Base-by-base conservation (phyloP, 129 eudicot genomes). In the Chrysanthemum seticuspe region DNA sequence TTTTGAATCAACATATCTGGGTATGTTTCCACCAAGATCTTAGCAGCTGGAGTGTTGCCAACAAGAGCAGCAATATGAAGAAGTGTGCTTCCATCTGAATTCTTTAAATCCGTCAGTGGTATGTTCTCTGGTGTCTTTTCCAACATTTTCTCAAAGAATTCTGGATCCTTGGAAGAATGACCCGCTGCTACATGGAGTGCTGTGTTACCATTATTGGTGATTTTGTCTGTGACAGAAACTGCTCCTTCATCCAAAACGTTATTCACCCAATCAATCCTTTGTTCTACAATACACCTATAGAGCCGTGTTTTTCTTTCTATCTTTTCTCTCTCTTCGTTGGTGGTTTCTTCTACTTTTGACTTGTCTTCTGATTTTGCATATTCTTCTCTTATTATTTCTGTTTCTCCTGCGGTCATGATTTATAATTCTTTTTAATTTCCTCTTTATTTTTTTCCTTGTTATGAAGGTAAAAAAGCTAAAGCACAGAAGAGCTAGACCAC, bases 251-350 rank as follows among this genome's bases (percentile, higher is more conserved):
- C 0, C 45, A 25, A 61, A 61, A 25, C 14, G 12, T 9, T 0
- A 27, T 27, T 27, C 31, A 27, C 31, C 0, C 0, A 0, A 2
- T 0, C 0, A 4, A 27, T 2, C 31, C 3, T 0, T 27, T 0
- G 31, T 2, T 2, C 0, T 3, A 2, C 3, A 27, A 0, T 27
- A 27, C 3, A 27, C 31, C 2, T 2, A 27, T 27, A 27, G 31
- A 27, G 31, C 31, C 21, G 21, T 21, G 0, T 2, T 29, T 29
- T 4, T 29, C 34, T 29, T 29, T 4, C 1, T 29, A 29, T 29
- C 3, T 29, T 29, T 29, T 29, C 34, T 29, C 34, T 29, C 34
- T 29, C 34, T 29, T 29, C 34, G 1, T 29, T 2, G 34, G 0
- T 29, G 34, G 3, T 1, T 29, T 29, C 34, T 29, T 29, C 4